Evolutionary conservation across 176 grass and related monocot genomes (phyloP).

Genomic region (Avena sativa): DNA sequence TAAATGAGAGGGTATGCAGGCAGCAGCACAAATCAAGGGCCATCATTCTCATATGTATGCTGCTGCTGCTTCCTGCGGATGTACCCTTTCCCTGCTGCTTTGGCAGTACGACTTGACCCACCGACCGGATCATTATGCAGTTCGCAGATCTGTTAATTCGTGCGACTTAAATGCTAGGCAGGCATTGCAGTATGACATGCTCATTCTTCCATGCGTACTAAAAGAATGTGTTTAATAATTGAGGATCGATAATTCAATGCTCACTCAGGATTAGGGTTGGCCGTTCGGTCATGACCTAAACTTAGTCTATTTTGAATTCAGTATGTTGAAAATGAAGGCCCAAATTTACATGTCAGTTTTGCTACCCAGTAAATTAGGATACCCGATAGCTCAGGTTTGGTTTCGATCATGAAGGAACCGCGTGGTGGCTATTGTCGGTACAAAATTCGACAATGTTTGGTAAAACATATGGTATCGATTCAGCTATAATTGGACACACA

Average conservation of each 20-base stretch:
- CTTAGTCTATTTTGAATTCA: too few species aligned
- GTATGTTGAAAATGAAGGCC: too few species aligned
- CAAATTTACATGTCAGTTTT: too few species aligned
- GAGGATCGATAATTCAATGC: not conserved
- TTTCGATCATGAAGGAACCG: too few species aligned
- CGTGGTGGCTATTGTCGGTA: too few species aligned
- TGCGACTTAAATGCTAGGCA: not conserved
- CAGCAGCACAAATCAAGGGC: conserved; percentile 53
- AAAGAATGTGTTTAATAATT: not conserved
- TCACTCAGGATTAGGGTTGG: not conserved
- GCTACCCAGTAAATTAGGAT: too few species aligned
- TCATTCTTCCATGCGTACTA: conserved; percentile 36
- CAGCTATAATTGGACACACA: too few species aligned
- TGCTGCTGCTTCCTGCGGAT: conserved; percentile 32
- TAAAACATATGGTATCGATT: too few species aligned
- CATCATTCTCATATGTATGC: conserved; percentile 52
- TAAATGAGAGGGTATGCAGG: conserved; percentile 24
- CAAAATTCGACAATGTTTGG: too few species aligned
- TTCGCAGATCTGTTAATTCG: not conserved
- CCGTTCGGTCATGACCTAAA: too few species aligned
- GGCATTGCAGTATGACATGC: conserved; percentile 34
- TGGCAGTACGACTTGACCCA: conserved; percentile 4
- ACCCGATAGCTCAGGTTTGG: too few species aligned
- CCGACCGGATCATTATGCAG: conserved; percentile 22
- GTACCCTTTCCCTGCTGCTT: conserved; percentile 21